phyloP scores from a whole-genome alignment of 2,329 filamentous ascomycete species.

The Chaetoscypha palmicola region DNA sequence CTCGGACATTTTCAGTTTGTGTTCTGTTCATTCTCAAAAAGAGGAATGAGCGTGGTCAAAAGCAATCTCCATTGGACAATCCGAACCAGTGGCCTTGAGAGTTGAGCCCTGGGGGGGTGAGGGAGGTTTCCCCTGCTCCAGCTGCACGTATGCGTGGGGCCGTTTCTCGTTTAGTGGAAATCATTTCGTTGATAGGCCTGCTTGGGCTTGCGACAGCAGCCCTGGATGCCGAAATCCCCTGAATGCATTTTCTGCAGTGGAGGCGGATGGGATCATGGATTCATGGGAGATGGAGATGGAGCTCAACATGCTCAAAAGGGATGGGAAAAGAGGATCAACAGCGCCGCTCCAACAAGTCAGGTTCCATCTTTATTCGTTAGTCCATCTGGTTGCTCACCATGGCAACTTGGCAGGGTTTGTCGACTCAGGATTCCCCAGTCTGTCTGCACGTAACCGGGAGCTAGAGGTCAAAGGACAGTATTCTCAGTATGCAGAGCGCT shows the following conservation, averaged over 20 bases:
- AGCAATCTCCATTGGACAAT: conserved; percentile 2
- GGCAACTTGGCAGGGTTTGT: no score
- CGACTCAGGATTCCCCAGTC: not conserved
- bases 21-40: not conserved
- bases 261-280: no score
- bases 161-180: not conserved
- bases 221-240: no score
- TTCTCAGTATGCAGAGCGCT: not conserved
- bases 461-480: not conserved
- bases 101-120: not conserved
- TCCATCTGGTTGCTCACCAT: no score
- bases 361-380: no score
- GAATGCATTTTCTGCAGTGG: no score
- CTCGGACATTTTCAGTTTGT: not conserved
- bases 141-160: not conserved
- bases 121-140: not conserved
- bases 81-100: not conserved
- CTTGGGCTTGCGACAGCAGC: no score
- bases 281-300: no score
- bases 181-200: not conserved
- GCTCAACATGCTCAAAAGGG: no score
- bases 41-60: conserved; percentile 1
- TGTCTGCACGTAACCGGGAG: not conserved
- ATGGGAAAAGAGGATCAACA: no score
- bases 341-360: no score